phyloP scores from a whole-genome alignment of 345 rosid species.

The Theobroma cacao region DNA sequence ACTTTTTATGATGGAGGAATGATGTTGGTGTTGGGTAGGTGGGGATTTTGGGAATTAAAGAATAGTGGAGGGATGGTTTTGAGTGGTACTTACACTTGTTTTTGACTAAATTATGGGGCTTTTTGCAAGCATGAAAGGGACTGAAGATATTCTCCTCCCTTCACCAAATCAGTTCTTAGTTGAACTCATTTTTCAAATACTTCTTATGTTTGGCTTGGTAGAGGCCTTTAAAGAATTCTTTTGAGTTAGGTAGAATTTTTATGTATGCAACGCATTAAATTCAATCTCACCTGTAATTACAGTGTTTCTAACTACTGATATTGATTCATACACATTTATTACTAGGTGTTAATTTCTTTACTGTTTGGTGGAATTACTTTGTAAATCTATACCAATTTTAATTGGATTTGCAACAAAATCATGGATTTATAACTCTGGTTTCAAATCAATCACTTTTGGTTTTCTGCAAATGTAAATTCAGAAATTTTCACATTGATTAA shows the following conservation, averaged over 20 bases:
- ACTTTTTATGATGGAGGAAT: conserved; percentile 21
- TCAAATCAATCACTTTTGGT: neutral
- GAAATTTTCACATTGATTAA: neutral
- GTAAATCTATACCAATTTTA: neutral
- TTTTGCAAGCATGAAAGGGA: conserved; percentile 11
- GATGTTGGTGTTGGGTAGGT: conserved; percentile 21
- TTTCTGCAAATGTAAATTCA: neutral
- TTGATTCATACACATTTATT: neutral
- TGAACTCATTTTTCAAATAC: neutral
- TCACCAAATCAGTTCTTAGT: neutral
- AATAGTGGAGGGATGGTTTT: neutral
- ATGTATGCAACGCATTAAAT: neutral
- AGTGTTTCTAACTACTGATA: neutral
- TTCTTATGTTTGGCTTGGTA: conserved; percentile 10
- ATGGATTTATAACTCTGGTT: neutral
- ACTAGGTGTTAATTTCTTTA: neutral
- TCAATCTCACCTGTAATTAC: neutral
- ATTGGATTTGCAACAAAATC: neutral
- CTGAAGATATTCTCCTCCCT: neutral
- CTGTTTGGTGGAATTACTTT: neutral
- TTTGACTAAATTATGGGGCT: conserved; percentile 13
- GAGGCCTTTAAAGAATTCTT: neutral
- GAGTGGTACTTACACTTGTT: conserved; percentile 1
- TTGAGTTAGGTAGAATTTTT: neutral
- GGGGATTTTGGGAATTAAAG: conserved; percentile 5